phyloP scores from a whole-genome alignment of 257 asterid genomes.

The Capsicum rhomboideum region DNA sequence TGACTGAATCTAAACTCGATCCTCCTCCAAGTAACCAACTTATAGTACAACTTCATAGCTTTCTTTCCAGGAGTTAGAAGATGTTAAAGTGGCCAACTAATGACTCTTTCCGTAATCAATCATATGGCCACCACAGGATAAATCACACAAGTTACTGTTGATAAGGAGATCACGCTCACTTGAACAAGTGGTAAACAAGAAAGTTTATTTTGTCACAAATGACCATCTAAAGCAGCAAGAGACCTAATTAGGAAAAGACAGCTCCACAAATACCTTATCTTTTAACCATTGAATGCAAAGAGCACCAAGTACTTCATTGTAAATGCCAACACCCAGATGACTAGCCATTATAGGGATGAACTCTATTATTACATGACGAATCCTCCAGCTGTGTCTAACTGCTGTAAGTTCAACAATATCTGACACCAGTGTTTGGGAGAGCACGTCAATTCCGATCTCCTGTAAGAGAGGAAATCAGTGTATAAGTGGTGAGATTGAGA shows the following conservation, averaged over 20 bases:
- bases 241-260: not conserved
- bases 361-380: constrained; percentile 51
- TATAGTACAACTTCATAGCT: not conserved
- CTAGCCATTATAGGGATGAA: constrained; percentile 49
- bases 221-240: not conserved
- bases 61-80: not conserved
- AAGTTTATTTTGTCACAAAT: not conserved
- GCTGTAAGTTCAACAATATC: constrained; percentile 60
- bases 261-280: constrained; percentile 39
- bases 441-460: constrained; percentile 66
- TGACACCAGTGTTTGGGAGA: constrained; percentile 50
- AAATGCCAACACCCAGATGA: constrained; percentile 55
- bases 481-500: not conserved
- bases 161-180: not conserved
- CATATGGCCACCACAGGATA: not conserved
- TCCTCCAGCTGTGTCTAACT: constrained; percentile 51
- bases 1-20: too few species aligned
- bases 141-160: not conserved
- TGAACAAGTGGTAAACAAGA: not conserved
- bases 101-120: not conserved
- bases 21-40: not conserved
- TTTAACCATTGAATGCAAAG: constrained; percentile 70
- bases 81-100: not conserved
- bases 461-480: constrained; percentile 8
- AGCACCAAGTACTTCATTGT: constrained; percentile 58